These are phyloP conservation scores for Aspergillus jensenii DNA, from an alignment of 2,329 filamentous ascomycete species.

Conservation along the genomic window DNA sequence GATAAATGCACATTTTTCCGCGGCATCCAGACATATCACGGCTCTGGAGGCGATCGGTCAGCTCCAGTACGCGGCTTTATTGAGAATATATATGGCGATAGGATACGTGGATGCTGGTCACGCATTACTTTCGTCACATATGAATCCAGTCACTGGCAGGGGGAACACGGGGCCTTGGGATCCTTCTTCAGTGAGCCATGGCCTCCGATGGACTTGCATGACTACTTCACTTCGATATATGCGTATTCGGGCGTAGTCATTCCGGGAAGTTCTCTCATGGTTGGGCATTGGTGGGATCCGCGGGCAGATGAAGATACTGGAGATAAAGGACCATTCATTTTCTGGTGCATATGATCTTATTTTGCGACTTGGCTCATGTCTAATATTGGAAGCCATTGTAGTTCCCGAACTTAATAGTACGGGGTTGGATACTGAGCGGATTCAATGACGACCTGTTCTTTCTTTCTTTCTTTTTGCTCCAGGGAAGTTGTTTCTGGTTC, in stretches of 20 bases:
- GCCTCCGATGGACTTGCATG: constrained; percentile 14
- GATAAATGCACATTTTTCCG: constrained; percentile 23
- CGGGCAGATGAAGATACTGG: background rate
- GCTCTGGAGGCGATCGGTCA: constrained; percentile 4
- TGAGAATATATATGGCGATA: constrained; percentile 32
- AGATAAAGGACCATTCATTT: constrained; percentile 3
- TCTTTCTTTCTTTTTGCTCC: too few relatives aligned
- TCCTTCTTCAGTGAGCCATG: constrained; percentile 15
- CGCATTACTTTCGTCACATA: constrained; percentile 40
- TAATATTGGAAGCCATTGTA: background rate
- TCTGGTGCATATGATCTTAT: constrained; percentile 1
- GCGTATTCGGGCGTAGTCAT: constrained; percentile 50
- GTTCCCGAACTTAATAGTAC: too few relatives aligned
- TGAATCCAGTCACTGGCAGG: constrained; percentile 11
- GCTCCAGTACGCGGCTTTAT: constrained; percentile 35
- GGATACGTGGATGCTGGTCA: constrained; percentile 33
- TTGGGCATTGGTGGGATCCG: constrained; percentile 49
- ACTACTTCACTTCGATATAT: constrained; percentile 37
- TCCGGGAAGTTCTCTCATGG: constrained; percentile 48
- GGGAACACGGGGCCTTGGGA: background rate
- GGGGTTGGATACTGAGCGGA: too few relatives aligned
- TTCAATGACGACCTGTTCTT: too few relatives aligned
- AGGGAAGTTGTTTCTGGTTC: too few relatives aligned
- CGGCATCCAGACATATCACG: constrained; percentile 23
- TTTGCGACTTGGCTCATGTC: background rate